Evolutionary conservation across 2,329 filamentous ascomycete genomes (phyloP).

Genomic region (Colletotrichum theobromicola): DNA sequence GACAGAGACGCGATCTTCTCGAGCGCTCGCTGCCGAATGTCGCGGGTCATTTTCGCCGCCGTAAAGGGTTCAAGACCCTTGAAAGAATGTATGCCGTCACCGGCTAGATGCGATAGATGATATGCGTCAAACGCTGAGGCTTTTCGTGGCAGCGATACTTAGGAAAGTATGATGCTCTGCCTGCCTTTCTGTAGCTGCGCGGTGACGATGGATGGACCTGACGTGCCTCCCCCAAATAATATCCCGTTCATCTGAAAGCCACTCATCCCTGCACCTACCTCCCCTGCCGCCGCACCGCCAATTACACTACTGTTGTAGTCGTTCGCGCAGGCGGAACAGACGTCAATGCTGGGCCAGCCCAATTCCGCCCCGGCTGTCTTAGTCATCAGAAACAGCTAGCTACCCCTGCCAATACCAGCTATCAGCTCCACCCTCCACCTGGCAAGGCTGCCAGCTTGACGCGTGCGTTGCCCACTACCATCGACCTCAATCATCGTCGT

Average conservation of each 20-base stretch:
- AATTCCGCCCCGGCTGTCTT: constrained; percentile 31
- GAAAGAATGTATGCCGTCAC: not conserved
- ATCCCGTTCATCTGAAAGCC: constrained; percentile 9
- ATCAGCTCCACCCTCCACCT: constrained; percentile 17
- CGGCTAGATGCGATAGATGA: not conserved
- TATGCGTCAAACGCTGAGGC: not conserved
- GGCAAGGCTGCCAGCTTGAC: constrained; percentile 59
- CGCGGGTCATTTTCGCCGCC: constrained; percentile 49
- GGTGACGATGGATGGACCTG: constrained; percentile 9
- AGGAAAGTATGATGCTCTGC: not conserved
- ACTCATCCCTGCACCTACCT: constrained; percentile 12
- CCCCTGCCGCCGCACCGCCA: constrained; percentile 16
- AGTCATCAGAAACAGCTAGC: constrained; percentile 42
- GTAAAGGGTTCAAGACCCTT: not conserved
- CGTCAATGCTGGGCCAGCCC: not conserved
- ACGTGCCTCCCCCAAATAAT: not conserved
- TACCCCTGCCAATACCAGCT: constrained; percentile 30
- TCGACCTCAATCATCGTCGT: constrained; percentile 30
- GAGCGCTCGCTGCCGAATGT: constrained; percentile 66
- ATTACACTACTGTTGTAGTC: constrained; percentile 10
- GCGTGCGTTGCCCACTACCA: constrained; percentile 33
- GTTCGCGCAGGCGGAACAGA: not conserved
- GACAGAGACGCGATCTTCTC: constrained; percentile 71
- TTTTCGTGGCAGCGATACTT: not conserved
- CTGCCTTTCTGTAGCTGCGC: not conserved